A percentile compares a stretch with the other conserved stretches of the same genome.
phyloP scores from a whole-genome alignment of 805 yeast genomes.

The Candida broadrunensis region DNA sequence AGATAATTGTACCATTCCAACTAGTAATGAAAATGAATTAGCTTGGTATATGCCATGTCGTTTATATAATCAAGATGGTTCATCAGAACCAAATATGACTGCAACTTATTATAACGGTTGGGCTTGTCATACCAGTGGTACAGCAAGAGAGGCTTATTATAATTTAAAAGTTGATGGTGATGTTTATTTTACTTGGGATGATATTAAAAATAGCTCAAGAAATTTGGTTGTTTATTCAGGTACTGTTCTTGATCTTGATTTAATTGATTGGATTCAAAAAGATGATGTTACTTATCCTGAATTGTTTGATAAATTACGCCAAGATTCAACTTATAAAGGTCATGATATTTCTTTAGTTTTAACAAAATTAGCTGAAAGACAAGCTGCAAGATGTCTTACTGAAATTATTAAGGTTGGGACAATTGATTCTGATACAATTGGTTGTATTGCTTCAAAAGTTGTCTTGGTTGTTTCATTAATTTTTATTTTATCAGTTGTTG shows the following conservation, averaged over 20 bases:
- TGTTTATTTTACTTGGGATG: conserved; percentile 89
- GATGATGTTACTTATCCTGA: conserved; percentile 72
- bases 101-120: conserved; percentile 71
- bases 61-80: conserved; percentile 64
- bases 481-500: conserved; percentile 78
- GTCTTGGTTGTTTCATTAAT: conserved; percentile 79
- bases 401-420: conserved; percentile 89
- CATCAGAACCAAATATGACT: conserved; percentile 63
- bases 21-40: conserved; percentile 47
- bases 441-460: conserved; percentile 87
- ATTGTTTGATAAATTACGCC: conserved; percentile 61
- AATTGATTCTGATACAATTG: conserved; percentile 84
- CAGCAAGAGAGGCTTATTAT: conserved; percentile 70
- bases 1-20: conserved; percentile 68
- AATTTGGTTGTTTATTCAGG: conserved; percentile 89
- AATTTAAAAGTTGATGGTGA: conserved; percentile 60
- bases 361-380: conserved; percentile 62
- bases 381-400: conserved; percentile 74
- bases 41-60: conserved; percentile 99
- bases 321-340: conserved; percentile 59
- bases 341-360: conserved; percentile 77
- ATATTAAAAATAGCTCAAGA: conserved; percentile 63
- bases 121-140: conserved; percentile 81
- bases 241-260: conserved; percentile 75
- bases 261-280: conserved; percentile 70